Conservation (phyloP, 306 rosid species). For the Vigna angularis region DNA sequence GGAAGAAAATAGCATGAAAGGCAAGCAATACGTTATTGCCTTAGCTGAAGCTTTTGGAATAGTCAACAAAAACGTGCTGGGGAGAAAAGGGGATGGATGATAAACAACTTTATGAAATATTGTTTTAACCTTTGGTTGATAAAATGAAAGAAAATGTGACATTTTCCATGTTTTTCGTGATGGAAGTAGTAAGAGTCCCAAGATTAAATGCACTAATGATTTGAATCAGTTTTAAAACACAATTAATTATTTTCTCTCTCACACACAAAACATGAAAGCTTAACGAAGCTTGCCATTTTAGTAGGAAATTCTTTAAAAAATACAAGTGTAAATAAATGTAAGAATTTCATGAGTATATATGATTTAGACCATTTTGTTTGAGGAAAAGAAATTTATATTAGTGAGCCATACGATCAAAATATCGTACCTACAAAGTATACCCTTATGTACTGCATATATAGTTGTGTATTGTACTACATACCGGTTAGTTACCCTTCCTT, state of each 20-base stretch:
- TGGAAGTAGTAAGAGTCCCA: background rate
- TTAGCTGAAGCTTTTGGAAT: too few relatives aligned
- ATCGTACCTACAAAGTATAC: background rate
- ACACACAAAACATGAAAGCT: background rate
- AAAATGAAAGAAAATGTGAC: background rate
- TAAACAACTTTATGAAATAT: too few relatives aligned
- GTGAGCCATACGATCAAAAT: background rate
- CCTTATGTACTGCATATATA: background rate
- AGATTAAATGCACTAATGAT: background rate
- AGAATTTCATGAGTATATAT: background rate
- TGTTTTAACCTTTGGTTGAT: background rate
- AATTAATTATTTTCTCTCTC: background rate
- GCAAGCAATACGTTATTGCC: too few relatives aligned
- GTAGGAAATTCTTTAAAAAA: background rate
- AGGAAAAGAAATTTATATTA: background rate
- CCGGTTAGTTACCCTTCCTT: background rate
- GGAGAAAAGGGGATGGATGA: too few relatives aligned
- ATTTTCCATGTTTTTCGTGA: background rate
- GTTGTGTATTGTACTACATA: background rate
- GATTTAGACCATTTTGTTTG: background rate
- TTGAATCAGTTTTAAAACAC: background rate
- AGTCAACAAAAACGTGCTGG: too few relatives aligned
- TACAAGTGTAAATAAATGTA: background rate
- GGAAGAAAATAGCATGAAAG: background rate
- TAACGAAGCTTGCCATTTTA: background rate